Evolutionary conservation across 164 flowering plant species (phyloP), one percentile per base, ranked within the genome.

Genomic region (Macadamia tetraphylla): DNA sequence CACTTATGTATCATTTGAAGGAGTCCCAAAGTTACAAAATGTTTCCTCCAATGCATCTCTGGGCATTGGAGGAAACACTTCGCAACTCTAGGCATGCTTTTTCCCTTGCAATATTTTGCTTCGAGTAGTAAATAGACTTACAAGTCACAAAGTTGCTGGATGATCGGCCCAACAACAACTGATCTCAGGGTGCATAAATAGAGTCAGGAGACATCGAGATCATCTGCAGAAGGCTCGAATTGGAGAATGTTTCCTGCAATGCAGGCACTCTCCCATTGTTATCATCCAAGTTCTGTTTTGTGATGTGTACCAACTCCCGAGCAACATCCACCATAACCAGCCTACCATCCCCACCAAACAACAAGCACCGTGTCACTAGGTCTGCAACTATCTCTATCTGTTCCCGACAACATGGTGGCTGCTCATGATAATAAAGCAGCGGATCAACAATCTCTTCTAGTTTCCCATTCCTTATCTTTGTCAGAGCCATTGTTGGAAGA

Each of bases 201-300:
- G 93, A 87, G 65, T 91, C 97, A 11, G 97, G 97, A 23, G 97
- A 91, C 88, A 84, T 77, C 0, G 97, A 91, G 43, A 91, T 84
- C 97, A 91, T 91, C 75, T 91, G 97, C 62, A 91, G 87, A 29
- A 91, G 88, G 69, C 97, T 86, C 6, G 92, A 89, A 66, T 88
- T 88, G 1, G 94, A 91, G 62, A 91, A 89, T 12, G 95, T 91
- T 72, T 89, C 97, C 66, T 91, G 89, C 46, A 85, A 67, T 62
- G 75, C 84, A 63, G 76, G 76, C 9, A 86, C 79, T 29, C 81
- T 82, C 67, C 70, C 76, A 42, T 81, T 77, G 29, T 77, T 66
- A 35, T 85, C 83, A 68, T 80, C 84, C 42, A 70, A 55, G 67
- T 76, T 79, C 29, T 74, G 85, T 70, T 76, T 84, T 0, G 46